A percentile compares a stretch with the other conserved stretches of the same genome.
Conservation (phyloP, 2,329 filamentous ascomycete genomes). For the Trichoderma semiorbis region DNA sequence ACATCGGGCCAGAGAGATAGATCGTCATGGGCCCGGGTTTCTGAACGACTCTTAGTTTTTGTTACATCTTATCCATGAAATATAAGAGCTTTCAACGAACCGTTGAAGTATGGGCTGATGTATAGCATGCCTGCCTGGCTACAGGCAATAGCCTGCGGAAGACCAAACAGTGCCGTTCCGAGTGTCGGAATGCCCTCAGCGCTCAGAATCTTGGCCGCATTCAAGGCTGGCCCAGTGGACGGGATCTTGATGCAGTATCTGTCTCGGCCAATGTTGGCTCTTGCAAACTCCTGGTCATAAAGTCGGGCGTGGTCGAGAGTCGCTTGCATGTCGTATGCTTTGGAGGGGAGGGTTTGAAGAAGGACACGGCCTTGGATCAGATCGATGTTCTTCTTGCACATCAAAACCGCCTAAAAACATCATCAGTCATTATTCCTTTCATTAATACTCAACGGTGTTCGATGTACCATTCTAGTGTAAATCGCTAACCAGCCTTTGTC, state of each 20-base stretch:
- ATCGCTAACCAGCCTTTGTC: constrained; percentile 45
- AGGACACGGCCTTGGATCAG: constrained; percentile 43
- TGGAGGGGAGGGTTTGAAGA: constrained; percentile 45
- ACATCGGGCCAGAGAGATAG: constrained; percentile 44
- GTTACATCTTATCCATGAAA: background rate
- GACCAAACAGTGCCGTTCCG: constrained; percentile 45
- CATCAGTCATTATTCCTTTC: background rate
- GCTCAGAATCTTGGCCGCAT: constrained; percentile 41
- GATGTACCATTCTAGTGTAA: constrained; percentile 42
- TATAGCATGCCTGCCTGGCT: constrained; percentile 46
- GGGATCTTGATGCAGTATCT: constrained; percentile 52
- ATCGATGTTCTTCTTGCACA: constrained; percentile 36
- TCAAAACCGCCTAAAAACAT: constrained; percentile 37
- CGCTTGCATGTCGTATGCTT: constrained; percentile 43
- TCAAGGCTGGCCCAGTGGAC: constrained; percentile 43
- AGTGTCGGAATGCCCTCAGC: constrained; percentile 45
- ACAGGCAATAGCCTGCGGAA: constrained; percentile 47
- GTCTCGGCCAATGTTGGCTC: constrained; percentile 42
- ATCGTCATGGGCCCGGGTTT: constrained; percentile 43
- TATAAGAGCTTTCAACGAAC: constrained; percentile 24
- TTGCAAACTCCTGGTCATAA: constrained; percentile 45
- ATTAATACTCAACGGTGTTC: background rate
- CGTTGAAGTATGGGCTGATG: constrained; percentile 50
- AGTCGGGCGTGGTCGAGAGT: constrained; percentile 45
- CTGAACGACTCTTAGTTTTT: constrained; percentile 25